Evolutionary conservation across 495 filamentous ascomycete genomes (phyloP).

Genomic region (Amniculicola lignicola): DNA sequence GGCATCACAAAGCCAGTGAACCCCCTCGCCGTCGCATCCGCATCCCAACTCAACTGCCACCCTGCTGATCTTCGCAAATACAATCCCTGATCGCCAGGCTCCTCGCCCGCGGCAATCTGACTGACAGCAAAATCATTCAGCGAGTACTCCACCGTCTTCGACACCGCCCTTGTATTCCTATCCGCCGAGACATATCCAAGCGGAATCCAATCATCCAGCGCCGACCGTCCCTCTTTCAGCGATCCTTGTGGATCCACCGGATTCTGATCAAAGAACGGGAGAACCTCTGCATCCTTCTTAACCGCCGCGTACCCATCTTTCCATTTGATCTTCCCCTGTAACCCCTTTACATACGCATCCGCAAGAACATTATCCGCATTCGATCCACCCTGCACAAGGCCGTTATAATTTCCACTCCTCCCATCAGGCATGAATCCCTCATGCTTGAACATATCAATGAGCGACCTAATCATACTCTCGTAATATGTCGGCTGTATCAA

Average conservation of each 20-base stretch:
- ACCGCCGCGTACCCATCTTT: conserved; percentile 40
- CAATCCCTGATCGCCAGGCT: conserved; percentile 31
- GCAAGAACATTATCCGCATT: conserved; percentile 44
- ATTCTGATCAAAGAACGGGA: conserved; percentile 36
- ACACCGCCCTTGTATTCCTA: conserved; percentile 33
- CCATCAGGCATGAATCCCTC: conserved; percentile 43
- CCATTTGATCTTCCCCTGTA: conserved; percentile 40
- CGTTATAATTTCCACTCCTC: conserved; percentile 39
- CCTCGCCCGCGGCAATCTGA: conserved; percentile 38
- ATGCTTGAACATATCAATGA: conserved; percentile 42
- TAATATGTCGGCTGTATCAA: conserved; percentile 39
- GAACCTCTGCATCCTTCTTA: conserved; percentile 39
- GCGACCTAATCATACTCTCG: conserved; percentile 33
- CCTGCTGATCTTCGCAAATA: conserved; percentile 37
- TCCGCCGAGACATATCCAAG: conserved; percentile 38
- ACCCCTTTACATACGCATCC: conserved; percentile 43
- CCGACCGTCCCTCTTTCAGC: conserved; percentile 39
- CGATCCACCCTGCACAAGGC: conserved; percentile 40
- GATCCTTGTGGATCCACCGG: conserved; percentile 31
- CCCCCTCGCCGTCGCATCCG: conserved; percentile 24
- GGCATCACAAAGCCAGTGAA: conserved; percentile 43
- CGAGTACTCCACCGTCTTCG: conserved; percentile 40
- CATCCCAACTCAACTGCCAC: conserved; percentile 40
- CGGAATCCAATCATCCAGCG: conserved; percentile 40
- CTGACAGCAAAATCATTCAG: conserved; percentile 41